Percentiles rank a stretch among this genome's conserved stretches.
Conservation (phyloP, 1,139 yeast species). For the Diutina sp. region DNA sequence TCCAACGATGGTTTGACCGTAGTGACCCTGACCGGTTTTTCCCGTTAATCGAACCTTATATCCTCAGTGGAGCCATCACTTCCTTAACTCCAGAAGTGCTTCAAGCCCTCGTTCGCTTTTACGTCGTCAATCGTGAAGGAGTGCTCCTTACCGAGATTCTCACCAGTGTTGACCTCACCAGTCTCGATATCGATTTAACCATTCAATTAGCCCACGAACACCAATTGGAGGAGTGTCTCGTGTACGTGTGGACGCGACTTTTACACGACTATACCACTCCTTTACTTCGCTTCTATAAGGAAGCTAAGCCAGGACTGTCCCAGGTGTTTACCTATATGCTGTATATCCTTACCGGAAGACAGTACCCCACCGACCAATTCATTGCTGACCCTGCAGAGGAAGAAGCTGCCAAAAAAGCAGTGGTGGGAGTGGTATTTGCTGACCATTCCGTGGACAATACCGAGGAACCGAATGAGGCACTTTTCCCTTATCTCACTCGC, state of each 20-base stretch:
- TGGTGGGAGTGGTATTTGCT: constrained; percentile 42
- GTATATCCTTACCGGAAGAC: constrained; percentile 60
- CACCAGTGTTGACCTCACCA: constrained; percentile 47
- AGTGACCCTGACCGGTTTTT: constrained; percentile 25
- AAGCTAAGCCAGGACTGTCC: constrained; percentile 6
- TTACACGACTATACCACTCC: constrained; percentile 61
- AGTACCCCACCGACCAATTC: constrained; percentile 56
- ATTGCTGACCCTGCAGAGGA: constrained; percentile 14
- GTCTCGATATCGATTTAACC: constrained; percentile 67
- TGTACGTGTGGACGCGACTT: constrained; percentile 57
- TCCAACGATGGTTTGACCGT: neutral
- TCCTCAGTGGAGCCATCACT: constrained; percentile 32
- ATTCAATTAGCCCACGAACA: constrained; percentile 43
- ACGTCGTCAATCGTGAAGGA: constrained; percentile 27
- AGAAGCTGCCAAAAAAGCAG: constrained; percentile 27
- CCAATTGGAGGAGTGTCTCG: constrained; percentile 43
- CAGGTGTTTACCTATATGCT: constrained; percentile 48
- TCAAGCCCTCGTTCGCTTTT: constrained; percentile 42
- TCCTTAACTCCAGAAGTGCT: constrained; percentile 51
- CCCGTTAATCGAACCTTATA: constrained; percentile 34
- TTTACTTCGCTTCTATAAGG: constrained; percentile 38
- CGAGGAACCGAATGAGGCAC: constrained; percentile 30
- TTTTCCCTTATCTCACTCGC: constrained; percentile 47
- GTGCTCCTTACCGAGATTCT: constrained; percentile 49
- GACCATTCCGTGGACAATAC: constrained; percentile 11